Conservation (phyloP, 768 basidiomycete species). For the Tulasnella sp. region DNA sequence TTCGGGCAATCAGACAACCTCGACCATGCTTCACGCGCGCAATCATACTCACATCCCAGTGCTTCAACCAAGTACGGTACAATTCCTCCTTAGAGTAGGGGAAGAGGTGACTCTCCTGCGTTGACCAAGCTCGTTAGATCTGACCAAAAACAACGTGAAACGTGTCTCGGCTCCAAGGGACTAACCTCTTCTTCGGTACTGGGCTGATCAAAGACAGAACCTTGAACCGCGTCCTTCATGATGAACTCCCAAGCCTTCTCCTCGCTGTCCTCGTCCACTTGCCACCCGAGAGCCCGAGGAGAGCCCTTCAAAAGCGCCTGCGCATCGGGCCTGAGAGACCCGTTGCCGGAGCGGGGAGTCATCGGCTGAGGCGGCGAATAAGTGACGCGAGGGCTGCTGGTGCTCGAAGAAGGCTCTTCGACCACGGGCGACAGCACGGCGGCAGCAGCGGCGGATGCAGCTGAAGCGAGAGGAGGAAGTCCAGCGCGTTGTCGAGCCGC, state of each 20-base stretch:
- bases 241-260: constrained; percentile 12
- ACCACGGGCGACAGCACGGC: background rate
- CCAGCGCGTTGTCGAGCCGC: background rate
- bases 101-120: background rate
- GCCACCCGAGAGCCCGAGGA: constrained; percentile 10
- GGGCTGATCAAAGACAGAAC: constrained; percentile 6
- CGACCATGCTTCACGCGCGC: background rate
- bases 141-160: background rate
- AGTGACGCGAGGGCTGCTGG: background rate
- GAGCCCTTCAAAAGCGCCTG: constrained; percentile 16
- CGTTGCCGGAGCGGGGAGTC: background rate
- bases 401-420: background rate
- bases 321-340: background rate
- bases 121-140: background rate
- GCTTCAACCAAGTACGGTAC: background rate
- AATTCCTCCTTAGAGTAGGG: background rate
- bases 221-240: constrained; percentile 11
- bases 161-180: background rate
- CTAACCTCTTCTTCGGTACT: background rate
- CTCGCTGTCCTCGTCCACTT: constrained; percentile 15
- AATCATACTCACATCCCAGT: constrained; percentile 5
- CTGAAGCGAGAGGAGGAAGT: background rate
- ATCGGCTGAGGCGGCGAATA: background rate
- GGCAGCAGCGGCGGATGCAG: background rate
- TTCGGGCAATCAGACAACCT: background rate